phyloP scores from a whole-genome alignment of 1,284 basidiomycete species.

The Bothia castanella region DNA sequence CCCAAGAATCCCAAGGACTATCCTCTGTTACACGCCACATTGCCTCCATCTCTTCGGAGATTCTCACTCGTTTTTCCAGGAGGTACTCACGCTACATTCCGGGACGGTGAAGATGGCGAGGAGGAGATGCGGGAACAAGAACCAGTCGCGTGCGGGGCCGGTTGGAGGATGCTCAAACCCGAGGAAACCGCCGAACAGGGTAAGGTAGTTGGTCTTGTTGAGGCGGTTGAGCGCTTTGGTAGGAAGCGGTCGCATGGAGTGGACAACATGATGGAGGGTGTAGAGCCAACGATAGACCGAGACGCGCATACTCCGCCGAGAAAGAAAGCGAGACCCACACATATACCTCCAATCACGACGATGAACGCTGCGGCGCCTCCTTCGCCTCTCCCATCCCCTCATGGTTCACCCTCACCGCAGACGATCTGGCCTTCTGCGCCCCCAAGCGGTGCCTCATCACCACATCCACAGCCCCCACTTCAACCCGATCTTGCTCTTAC shows the following conservation, averaged over 20 bases:
- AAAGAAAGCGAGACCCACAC: slow-evolving; percentile 67
- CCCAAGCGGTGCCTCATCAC: slow-evolving; percentile 68
- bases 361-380: slow-evolving; percentile 71
- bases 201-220: slow-evolving; percentile 59
- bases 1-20: slow-evolving; percentile 77
- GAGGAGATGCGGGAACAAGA: slow-evolving; percentile 70
- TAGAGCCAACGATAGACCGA: slow-evolving; percentile 54
- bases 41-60: slow-evolving; percentile 64
- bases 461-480: slow-evolving; percentile 61
- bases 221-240: slow-evolving; percentile 77
- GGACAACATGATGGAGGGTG: slow-evolving; percentile 74
- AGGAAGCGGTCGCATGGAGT: slow-evolving; percentile 69
- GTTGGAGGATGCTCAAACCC: slow-evolving; percentile 69
- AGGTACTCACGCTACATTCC: slow-evolving; percentile 72
- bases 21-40: slow-evolving; percentile 64
- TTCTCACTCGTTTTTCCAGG: slow-evolving; percentile 77
- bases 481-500: slow-evolving; percentile 76
- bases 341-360: slow-evolving; percentile 53
- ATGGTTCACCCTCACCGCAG: slow-evolving; percentile 73
- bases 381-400: slow-evolving; percentile 76
- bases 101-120: slow-evolving; percentile 59
- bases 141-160: slow-evolving; percentile 57
- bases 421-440: slow-evolving; percentile 72
- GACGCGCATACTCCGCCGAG: slow-evolving; percentile 57
- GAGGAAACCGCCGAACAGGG: slow-evolving; percentile 52